Percentiles rank a stretch among this genome's conserved stretches.
Evolutionary conservation across 2,329 filamentous ascomycete species (phyloP).

Genomic region (Ophiostoma quercus): DNA sequence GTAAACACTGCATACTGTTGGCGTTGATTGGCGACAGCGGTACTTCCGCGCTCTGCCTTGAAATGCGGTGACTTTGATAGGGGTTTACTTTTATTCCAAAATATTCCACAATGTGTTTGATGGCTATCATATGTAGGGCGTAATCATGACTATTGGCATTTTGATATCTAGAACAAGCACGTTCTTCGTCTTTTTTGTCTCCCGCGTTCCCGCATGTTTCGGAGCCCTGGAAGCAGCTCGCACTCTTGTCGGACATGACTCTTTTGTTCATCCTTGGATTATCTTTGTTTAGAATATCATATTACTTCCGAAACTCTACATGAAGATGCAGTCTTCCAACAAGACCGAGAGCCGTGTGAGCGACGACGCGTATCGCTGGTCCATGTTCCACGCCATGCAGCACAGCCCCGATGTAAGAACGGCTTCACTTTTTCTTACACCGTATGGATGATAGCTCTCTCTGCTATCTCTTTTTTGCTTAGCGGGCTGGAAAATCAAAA

Average conservation of each 20-base stretch:
- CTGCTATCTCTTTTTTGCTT: background rate
- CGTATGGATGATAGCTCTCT: too few species aligned
- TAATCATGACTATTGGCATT: too few species aligned
- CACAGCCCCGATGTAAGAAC: background rate
- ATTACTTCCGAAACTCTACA: background rate
- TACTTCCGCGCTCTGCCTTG: background rate
- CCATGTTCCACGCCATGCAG: background rate
- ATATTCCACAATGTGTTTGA: background rate
- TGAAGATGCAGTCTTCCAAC: background rate
- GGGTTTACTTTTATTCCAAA: too few species aligned
- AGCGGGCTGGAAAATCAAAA: background rate
- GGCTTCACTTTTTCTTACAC: background rate
- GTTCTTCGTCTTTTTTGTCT: too few species aligned
- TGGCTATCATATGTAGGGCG: background rate
- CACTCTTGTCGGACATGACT: too few species aligned
- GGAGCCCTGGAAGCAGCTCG: too few species aligned
- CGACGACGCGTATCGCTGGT: background rate
- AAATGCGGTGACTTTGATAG: too few species aligned
- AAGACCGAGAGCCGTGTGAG: background rate
- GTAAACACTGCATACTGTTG: background rate
- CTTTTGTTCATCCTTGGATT: too few species aligned
- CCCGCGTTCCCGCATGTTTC: too few species aligned
- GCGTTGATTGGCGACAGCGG: background rate
- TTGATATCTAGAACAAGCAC: too few species aligned
- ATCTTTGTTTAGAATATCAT: background rate